Evolutionary conservation across 352 stramenopile species (phyloP).

Genomic region (Phytophthora parvispora): DNA sequence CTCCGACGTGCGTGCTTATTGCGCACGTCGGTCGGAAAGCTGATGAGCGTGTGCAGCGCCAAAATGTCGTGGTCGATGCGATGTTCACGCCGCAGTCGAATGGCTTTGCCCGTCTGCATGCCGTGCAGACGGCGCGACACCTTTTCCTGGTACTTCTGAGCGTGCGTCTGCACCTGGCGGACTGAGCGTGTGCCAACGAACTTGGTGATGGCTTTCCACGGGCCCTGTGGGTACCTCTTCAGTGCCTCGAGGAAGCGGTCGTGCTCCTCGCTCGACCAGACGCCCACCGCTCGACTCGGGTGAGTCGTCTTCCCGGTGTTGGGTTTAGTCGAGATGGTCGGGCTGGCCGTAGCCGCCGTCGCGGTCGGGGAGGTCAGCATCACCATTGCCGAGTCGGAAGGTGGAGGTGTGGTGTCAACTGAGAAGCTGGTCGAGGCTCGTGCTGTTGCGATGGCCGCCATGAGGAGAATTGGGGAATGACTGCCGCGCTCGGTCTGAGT

Average conservation of each 20-base stretch:
- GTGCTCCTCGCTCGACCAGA: constrained; percentile 72
- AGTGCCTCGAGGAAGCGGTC: constrained; percentile 66
- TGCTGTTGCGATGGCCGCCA: constrained; percentile 23
- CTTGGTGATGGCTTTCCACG: constrained; percentile 61
- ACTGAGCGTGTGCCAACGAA: constrained; percentile 60
- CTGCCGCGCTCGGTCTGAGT: constrained; percentile 4
- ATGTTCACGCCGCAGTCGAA: constrained; percentile 58
- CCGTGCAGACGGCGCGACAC: constrained; percentile 68
- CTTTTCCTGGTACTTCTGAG: constrained; percentile 82
- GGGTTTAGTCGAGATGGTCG: constrained; percentile 8
- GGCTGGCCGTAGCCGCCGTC: neutral
- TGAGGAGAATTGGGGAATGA: constrained; percentile 38
- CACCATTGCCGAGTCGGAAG: constrained; percentile 7
- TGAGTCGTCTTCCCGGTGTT: neutral
- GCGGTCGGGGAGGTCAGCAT: constrained; percentile 20
- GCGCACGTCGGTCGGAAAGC: constrained; percentile 22
- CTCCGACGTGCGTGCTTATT: constrained; percentile 33
- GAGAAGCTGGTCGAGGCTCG: constrained; percentile 18
- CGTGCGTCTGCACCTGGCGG: constrained; percentile 77
- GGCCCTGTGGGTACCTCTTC: constrained; percentile 56
- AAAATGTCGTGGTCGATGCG: constrained; percentile 70
- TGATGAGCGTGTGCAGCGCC: constrained; percentile 45
- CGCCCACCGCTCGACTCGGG: constrained; percentile 33
- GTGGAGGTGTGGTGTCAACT: constrained; percentile 6
- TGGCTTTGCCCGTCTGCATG: constrained; percentile 64